Conservation (phyloP, 495 filamentous ascomycete genomes). For the Neurospora sp. region DNA sequence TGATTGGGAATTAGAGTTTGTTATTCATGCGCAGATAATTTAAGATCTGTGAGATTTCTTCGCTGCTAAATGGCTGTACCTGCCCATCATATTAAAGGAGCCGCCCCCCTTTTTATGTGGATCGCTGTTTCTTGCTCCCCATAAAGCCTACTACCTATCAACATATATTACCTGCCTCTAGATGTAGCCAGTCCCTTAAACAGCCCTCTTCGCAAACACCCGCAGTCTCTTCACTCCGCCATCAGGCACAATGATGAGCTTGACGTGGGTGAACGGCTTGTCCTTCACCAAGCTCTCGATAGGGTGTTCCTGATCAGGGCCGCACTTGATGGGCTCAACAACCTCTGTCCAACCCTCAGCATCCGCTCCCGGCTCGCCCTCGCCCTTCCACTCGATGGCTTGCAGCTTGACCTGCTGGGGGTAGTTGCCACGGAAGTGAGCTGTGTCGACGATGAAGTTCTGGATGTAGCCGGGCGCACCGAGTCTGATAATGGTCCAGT, state of each 20-base stretch:
- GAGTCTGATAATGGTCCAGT: conserved; percentile 77
- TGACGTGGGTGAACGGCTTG: conserved; percentile 64
- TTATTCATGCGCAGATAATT: background rate
- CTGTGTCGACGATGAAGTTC: conserved; percentile 74
- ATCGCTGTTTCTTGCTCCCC: background rate
- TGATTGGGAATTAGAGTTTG: background rate
- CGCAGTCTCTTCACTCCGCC: conserved; percentile 84
- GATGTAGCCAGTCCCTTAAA: conserved; percentile 10
- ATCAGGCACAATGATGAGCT: conserved; percentile 85
- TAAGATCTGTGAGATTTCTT: background rate
- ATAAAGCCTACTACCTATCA: background rate
- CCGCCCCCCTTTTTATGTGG: background rate
- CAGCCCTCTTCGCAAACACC: conserved; percentile 59
- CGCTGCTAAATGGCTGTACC: background rate
- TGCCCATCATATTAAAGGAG: background rate
- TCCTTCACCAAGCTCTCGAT: conserved; percentile 46
- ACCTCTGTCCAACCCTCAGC: conserved; percentile 62
- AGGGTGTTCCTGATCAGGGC: conserved; percentile 75
- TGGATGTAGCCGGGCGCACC: conserved; percentile 62
- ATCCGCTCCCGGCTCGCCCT: conserved; percentile 46
- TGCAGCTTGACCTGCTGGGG: conserved; percentile 68
- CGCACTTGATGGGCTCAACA: conserved; percentile 54
- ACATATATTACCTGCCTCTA: background rate
- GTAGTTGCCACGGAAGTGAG: conserved; percentile 85
- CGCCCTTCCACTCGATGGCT: conserved; percentile 45